Evolutionary conservation across 192 early-diverging fungal genomes (phyloP).

Genomic region (Coemansia sp.): DNA sequence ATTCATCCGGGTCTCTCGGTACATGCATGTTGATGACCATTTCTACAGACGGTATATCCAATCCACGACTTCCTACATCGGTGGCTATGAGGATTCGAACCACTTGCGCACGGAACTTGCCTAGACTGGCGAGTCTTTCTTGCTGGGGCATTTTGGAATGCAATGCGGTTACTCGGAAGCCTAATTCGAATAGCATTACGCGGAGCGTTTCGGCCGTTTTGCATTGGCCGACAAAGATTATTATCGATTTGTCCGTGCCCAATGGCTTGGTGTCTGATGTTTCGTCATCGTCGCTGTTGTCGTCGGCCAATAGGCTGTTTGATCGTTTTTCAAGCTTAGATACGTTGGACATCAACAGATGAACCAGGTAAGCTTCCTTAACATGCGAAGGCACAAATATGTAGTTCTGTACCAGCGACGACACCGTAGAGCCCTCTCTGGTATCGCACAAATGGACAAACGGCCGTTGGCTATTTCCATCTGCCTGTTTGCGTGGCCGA

Average conservation of each 20-base stretch:
- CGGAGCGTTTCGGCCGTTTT: constrained; percentile 81
- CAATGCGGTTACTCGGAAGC: constrained; percentile 84
- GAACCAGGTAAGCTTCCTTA: constrained; percentile 82
- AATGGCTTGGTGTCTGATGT: constrained; percentile 35
- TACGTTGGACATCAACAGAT: constrained; percentile 63
- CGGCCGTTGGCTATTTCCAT: constrained; percentile 2
- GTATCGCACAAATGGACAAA: constrained; percentile 51
- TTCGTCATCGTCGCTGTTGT: constrained; percentile 2
- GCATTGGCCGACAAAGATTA: constrained; percentile 92
- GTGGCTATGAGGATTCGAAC: constrained; percentile 92
- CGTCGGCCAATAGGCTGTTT: constrained; percentile 38
- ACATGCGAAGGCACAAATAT: constrained; percentile 92
- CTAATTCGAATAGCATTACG: constrained; percentile 88
- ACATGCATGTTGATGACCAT: constrained; percentile 95
- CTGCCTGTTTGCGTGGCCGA: constrained; percentile 11
- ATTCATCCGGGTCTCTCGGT: constrained; percentile 92
- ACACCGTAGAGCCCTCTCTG: constrained; percentile 70
- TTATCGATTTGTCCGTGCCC: constrained; percentile 74
- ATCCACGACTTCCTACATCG: constrained; percentile 95
- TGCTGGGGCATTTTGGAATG: constrained; percentile 94
- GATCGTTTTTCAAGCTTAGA: constrained; percentile 39
- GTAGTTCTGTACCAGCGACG: constrained; percentile 84
- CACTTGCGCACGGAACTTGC: constrained; percentile 87
- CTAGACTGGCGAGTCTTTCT: constrained; percentile 86
- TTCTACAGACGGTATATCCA: constrained; percentile 95